Conservation (phyloP, 2,329 filamentous ascomycete species). For the Dactylellina drechsleri region DNA sequence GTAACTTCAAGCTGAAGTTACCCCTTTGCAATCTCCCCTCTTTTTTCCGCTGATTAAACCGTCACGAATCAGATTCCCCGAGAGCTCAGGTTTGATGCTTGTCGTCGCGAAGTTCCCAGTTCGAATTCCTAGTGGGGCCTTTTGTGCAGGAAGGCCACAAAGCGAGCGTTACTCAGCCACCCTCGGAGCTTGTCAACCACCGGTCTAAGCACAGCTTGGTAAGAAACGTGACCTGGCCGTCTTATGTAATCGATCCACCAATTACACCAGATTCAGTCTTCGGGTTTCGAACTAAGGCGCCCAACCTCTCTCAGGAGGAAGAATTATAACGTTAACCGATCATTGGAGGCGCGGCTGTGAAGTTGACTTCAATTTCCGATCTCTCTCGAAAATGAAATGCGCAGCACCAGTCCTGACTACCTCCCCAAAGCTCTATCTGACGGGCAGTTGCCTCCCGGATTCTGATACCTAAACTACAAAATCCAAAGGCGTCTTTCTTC, state of each 20-base stretch:
- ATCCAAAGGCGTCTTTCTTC: too few relatives aligned
- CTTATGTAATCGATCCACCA: slow-evolving; percentile 39
- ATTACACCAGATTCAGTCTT: not conserved
- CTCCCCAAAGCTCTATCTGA: too few relatives aligned
- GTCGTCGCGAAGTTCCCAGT: slow-evolving; percentile 25
- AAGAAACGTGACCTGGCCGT: slow-evolving; percentile 20
- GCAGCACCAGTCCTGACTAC: slow-evolving; percentile 7
- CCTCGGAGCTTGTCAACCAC: slow-evolving; percentile 46
- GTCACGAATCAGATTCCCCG: not conserved
- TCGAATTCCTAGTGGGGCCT: slow-evolving; percentile 19
- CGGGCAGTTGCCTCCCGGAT: too few relatives aligned
- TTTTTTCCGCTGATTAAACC: not conserved
- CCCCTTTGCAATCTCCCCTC: not conserved
- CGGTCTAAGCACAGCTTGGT: slow-evolving; percentile 44
- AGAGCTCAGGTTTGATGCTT: slow-evolving; percentile 5
- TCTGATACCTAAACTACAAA: too few relatives aligned
- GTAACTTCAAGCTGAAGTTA: not conserved
- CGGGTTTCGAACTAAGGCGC: too few relatives aligned
- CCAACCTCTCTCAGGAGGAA: not conserved
- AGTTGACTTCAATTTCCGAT: slow-evolving; percentile 41
- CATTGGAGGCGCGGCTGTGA: slow-evolving; percentile 23
- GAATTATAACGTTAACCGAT: slow-evolving; percentile 23
- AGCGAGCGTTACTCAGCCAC: slow-evolving; percentile 34
- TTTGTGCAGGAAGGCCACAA: not conserved
- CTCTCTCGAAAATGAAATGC: not conserved